Evolutionary conservation across 441 rosid species (phyloP), one percentile per base, ranked within the genome.

Genomic region (Omphalea diandra): DNA sequence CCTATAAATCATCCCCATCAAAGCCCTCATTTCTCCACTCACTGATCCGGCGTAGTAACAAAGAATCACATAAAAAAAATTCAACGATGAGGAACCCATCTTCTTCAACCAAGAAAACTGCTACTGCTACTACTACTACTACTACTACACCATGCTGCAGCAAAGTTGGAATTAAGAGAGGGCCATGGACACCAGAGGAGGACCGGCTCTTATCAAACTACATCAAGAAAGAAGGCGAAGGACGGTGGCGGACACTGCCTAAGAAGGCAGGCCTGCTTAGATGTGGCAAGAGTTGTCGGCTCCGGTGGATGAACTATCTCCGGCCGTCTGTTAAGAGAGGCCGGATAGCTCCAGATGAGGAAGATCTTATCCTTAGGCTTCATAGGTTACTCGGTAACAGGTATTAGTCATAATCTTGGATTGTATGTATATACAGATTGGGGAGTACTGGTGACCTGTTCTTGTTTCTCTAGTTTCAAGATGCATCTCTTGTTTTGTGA

Each of bases 221-320:
- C 69, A 79, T 89, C 65, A 79, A 77, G 63, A 84, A 78, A 59
- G 90, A 89, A 77, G 94, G 94, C 0, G 87, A 80, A 68, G 94
- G 91, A 2, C 61, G 79, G 29, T 89, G 94, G 94, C 72, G 94
- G 32, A 85, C 91, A 11, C 82, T 89, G 22, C 94, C 94, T 5
- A 87, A 87, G 60, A 76, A 84, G 35, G 91, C 94, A 3, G 94
- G 90, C 26, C 76, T 89, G 8, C 87, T 89, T 70, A 78, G 94
- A 1, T 89, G 91, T 44, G 90, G 94, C 3, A 88, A 88, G 77
- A 88, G 94, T 76, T 88, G 94, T 68, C 87, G 94, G 24, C 87
- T 89, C 60, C 84, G 94, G 36, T 89, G 94, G 94, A 83, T 89
- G 91, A 88, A 89, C 49, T 89, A 87, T 68, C 88, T 89, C 73